Evolutionary conservation across 345 rosid species (phyloP).

Genomic region (Citrus australasica): DNA sequence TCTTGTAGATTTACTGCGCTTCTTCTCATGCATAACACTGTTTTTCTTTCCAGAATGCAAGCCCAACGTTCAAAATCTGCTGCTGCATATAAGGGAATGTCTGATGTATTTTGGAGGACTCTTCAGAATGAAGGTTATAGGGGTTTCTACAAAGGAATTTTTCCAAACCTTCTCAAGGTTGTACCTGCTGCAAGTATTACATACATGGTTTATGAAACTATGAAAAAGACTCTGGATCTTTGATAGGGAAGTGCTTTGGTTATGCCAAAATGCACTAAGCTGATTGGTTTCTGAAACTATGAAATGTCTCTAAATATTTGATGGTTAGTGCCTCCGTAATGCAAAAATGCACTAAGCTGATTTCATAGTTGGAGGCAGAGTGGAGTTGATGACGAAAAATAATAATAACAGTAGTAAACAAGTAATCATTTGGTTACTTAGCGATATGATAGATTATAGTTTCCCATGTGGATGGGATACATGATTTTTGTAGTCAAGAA

Average conservation of each 20-base stretch:
- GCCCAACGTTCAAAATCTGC: conserved; percentile 56
- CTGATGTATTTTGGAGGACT: conserved; percentile 81
- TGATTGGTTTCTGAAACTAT: conserved; percentile 67
- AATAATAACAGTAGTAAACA: conserved; percentile 15
- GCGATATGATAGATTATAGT: conserved; percentile 25
- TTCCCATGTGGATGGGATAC: conserved; percentile 26
- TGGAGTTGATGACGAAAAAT: conserved; percentile 24
- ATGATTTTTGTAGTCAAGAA: conserved; percentile 30
- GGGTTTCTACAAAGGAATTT: conserved; percentile 93
- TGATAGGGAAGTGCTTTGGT: conserved; percentile 18
- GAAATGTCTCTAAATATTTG: conserved; percentile 76
- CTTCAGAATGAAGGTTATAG: conserved; percentile 64
- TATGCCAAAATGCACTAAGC: neutral
- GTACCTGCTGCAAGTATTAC: conserved; percentile 55
- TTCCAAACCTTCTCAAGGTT: conserved; percentile 85
- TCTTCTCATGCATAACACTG: neutral
- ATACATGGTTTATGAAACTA: conserved; percentile 68
- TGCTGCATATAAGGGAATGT: conserved; percentile 63
- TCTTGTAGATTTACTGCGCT: neutral
- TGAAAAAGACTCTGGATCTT: conserved; percentile 80
- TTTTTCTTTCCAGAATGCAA: conserved; percentile 68
- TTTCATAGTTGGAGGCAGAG: neutral
- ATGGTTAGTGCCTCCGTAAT: neutral
- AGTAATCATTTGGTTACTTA: conserved; percentile 30
- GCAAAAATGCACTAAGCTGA: neutral